phyloP scores from a whole-genome alignment of 352 stramenopile genomes.

The Pythium rhizo-oryzae region DNA sequence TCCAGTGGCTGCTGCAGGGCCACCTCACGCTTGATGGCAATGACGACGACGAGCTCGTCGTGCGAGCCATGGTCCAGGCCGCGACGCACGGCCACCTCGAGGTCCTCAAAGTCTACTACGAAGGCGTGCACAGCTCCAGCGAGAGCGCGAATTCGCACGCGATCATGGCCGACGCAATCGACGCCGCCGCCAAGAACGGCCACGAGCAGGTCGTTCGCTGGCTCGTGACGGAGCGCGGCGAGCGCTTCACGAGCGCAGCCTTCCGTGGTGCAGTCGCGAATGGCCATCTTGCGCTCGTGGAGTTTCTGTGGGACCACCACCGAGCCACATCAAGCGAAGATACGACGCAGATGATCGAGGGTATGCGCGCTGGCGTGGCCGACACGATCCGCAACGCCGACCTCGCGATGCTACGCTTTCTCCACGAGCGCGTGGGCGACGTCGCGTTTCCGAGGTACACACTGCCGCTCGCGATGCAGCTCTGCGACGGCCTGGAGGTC shows the following conservation, averaged over 20 bases:
- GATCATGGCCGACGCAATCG: background rate
- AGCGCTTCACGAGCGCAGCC: constrained; percentile 2
- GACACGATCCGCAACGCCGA: background rate
- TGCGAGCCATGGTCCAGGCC: constrained; percentile 26
- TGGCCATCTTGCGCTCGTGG: constrained; percentile 14
- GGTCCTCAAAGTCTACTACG: constrained; percentile 25
- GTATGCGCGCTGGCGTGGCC: background rate
- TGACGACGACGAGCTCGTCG: constrained; percentile 7
- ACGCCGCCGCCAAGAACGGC: background rate
- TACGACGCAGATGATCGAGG: background rate
- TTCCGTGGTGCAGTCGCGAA: constrained; percentile 11
- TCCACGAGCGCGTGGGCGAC: background rate
- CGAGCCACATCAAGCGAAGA: background rate
- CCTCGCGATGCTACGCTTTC: constrained; percentile 2
- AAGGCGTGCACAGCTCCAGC: too few species aligned
- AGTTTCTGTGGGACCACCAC: constrained; percentile 1
- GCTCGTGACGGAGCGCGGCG: constrained; percentile 11
- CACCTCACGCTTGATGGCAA: background rate
- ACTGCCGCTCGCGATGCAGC: constrained; percentile 13
- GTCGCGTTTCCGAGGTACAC: background rate
- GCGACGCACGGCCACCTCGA: constrained; percentile 23
- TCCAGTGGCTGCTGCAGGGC: constrained; percentile 21
- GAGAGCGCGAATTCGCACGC: too few species aligned
- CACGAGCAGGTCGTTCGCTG: background rate
- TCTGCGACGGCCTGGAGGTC: constrained; percentile 4